A percentile compares a stretch with the other conserved stretches of the same genome.
These are phyloP conservation scores for Niebla homalea DNA, from an alignment of 495 filamentous ascomycete species.

Conservation along the genomic window DNA sequence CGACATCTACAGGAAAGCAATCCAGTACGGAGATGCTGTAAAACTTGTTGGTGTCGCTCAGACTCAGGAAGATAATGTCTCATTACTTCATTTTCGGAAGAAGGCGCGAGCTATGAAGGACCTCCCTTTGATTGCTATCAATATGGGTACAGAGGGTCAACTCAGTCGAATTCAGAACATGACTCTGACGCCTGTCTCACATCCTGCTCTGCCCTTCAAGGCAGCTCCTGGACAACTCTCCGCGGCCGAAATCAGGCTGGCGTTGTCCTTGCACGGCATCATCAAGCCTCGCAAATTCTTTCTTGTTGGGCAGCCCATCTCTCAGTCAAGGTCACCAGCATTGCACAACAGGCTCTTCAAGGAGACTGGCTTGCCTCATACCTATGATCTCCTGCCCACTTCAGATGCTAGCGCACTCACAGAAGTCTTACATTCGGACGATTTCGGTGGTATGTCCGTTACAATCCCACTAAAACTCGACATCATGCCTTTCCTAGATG, in stretches of 20 bases:
- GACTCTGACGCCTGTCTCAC: constrained; percentile 93
- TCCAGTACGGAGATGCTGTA: constrained; percentile 80
- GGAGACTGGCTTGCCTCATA: constrained; percentile 70
- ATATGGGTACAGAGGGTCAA: constrained; percentile 85
- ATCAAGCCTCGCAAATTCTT: constrained; percentile 67
- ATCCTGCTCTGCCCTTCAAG: constrained; percentile 77
- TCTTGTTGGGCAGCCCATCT: constrained; percentile 76
- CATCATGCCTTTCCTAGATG: constrained; percentile 70
- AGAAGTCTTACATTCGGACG: constrained; percentile 50
- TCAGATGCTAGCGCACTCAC: constrained; percentile 48
- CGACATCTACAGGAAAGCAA: constrained; percentile 69
- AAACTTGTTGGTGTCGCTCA: constrained; percentile 85
- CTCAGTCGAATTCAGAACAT: constrained; percentile 78
- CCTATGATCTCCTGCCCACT: constrained; percentile 74
- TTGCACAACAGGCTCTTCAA: constrained; percentile 80
- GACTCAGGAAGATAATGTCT: constrained; percentile 70
- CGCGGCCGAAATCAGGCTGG: constrained; percentile 72
- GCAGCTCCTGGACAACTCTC: constrained; percentile 92
- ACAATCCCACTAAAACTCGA: constrained; percentile 92
- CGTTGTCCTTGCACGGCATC: constrained; percentile 64
- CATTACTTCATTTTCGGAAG: constrained; percentile 67
- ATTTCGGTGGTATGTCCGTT: constrained; percentile 87
- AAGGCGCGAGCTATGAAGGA: constrained; percentile 59
- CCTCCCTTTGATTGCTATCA: constrained; percentile 80
- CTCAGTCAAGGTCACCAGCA: constrained; percentile 66